Evolutionary conservation across 2,329 filamentous ascomycete species (phyloP), one percentile per base, ranked within the genome.

Genomic region (Hypomyces perniciosus): DNA sequence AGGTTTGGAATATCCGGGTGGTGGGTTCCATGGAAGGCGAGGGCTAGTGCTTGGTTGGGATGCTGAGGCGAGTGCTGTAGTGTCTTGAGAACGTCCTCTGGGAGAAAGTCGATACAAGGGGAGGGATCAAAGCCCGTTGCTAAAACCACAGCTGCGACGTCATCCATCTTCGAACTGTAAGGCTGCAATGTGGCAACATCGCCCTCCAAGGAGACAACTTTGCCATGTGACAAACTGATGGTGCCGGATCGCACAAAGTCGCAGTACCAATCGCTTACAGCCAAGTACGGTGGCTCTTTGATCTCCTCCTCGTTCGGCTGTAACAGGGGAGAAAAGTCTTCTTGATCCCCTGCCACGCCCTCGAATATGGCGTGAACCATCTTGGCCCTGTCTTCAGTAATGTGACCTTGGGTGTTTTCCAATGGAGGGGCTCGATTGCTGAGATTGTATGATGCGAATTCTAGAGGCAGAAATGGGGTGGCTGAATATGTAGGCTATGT

Each of bases 121-220:
- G 79, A 75, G 0, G 86, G 77, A 5, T 83, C 79, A 62, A 88
- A 95, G 1, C 89, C 89, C 0, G 87, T 92, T 0, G 88, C 88
- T 13, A 89, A 75, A 2, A 95, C 73, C 8, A 93, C 75, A 0
- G 83, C 85, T 1, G 78, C 80, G 30, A 91, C 68, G 45, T 85
- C 70, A 0, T 76, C 62, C 3, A 89, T 64, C 29, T 62, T 58
- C 3, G 58, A 61, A 2, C 58, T 57, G 6, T 58, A 54, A 2
- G 56, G 53, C 0, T 60, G 60, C 13, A 74, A 53, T 0, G 56
- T 71, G 7, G 64, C 74, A 1, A 64, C 66, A n/a, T 58, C 63
- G 12, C 61, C 72, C 0, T 53, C 57, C 4, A 77, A 48, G 0
- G 60, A 65, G 0, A 67, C 59, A 0, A 71, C 56, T 39, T 74